Percentiles rank a stretch among this genome's conserved stretches.
These are phyloP conservation scores for Tolypocladium inflatum DNA, from an alignment of 2,329 filamentous ascomycete genomes.

Conservation along the genomic window DNA sequence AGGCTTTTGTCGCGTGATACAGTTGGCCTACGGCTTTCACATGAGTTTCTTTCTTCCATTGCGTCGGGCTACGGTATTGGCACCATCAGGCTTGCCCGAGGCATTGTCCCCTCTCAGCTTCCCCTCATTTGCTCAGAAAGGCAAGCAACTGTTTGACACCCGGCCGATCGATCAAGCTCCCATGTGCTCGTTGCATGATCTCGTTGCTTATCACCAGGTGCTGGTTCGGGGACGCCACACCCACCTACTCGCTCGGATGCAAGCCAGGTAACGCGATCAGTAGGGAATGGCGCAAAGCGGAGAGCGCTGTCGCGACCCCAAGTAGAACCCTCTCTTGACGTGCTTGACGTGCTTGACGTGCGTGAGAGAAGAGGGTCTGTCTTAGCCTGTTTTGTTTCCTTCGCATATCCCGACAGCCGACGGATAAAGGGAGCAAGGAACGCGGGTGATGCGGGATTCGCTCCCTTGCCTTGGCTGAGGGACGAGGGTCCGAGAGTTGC, in stretches of 20 bases:
- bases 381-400: background rate
- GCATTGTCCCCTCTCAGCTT: background rate
- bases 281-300: background rate
- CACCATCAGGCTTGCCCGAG: background rate
- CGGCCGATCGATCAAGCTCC: background rate
- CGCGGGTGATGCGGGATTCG: background rate
- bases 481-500: background rate
- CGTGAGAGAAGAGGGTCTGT: background rate
- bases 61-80: no score
- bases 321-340: background rate
- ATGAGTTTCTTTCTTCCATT: background rate
- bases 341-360: no score
- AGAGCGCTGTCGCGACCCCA: background rate
- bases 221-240: background rate
- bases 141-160: background rate
- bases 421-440: background rate
- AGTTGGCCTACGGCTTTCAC: background rate
- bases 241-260: background rate
- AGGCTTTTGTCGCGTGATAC: background rate
- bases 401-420: background rate
- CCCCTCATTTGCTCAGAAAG: background rate
- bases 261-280: background rate
- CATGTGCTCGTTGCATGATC: background rate
- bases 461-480: background rate
- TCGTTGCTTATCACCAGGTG: background rate